Evolutionary conservation across 768 basidiomycete genomes (phyloP), one percentile per base, ranked within the genome.

Genomic region (Panaeolus cyanescens): DNA sequence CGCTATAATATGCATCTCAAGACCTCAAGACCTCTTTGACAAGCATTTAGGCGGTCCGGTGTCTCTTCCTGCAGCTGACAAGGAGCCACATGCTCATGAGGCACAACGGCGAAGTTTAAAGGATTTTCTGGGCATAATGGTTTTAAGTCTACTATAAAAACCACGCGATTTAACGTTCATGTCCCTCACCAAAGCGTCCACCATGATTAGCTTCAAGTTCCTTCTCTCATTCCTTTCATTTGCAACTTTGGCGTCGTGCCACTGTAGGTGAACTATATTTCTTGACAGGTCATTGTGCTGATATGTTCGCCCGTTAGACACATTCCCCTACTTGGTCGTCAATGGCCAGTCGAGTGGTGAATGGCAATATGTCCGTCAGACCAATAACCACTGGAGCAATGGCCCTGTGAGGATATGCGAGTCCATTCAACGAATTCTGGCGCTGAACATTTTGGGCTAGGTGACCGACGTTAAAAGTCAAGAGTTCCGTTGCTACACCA

Each of bases 401-500:
- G 39, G 39, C 22, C 58, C 58, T 17, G 56, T 62, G 13, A 13
- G 45, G 13, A 6, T 34, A 34, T 6, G 33, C 6, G 7, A 34
- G 13, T 28, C n/a, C n/a, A n/a, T n/a, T n/a, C n/a, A n/a, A n/a
- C 45, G 9, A 25, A 3, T 39, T 39, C 19, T 20, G 15, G n/a
- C 8, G 12, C 9, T 4, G 8, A 8, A 42, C 13, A 9, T 13
- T 50, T 30, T 15, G 8, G 55, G 59, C 15, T 13, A 50, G 45
- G 45, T 50, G 10, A 62, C 59, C 15, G 58, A 62, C 45, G 62
- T 65, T 6, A 62, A 50, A 30, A 65, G 64, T 50, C 28, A 31
- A 4, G 61, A 62, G 19, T 62, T 65, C 42, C 55, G 64, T 9
- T 65, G 64, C 64, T 62, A 65, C 56, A 65, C 59, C 32, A 31